These are phyloP conservation scores for Trichosporon faecale DNA, from an alignment of 1,284 basidiomycete genomes.

Conservation along the genomic window DNA sequence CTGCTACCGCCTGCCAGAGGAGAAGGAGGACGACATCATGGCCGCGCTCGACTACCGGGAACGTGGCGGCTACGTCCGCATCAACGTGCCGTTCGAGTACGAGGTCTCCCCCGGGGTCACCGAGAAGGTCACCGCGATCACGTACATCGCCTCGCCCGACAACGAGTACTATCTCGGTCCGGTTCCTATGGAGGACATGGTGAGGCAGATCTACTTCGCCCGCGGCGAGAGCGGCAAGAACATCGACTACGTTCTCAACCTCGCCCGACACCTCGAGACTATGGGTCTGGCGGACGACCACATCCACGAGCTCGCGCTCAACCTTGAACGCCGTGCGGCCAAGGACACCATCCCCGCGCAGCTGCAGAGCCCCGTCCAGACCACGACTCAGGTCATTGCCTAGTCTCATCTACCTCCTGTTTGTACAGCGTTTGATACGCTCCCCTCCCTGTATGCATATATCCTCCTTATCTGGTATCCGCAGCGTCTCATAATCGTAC, in stretches of 20 bases:
- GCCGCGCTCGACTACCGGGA: slow-evolving; percentile 27
- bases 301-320: slow-evolving; percentile 16
- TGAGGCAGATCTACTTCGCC: slow-evolving; percentile 16
- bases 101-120: neutral
- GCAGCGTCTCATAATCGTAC: neutral
- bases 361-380: neutral
- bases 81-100: slow-evolving; percentile 19
- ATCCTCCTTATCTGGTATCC: neutral
- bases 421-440: neutral
- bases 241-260: slow-evolving; percentile 24
- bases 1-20: slow-evolving; percentile 17
- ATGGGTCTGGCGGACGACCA: slow-evolving; percentile 25
- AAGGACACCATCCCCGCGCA: neutral
- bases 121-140: slow-evolving; percentile 10
- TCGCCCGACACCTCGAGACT: slow-evolving; percentile 16
- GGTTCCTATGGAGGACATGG: slow-evolving; percentile 13
- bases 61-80: slow-evolving; percentile 24
- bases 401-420: neutral
- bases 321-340: slow-evolving; percentile 9
- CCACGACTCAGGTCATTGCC: slow-evolving; percentile 1
- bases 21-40: slow-evolving; percentile 21
- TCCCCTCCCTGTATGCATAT: neutral
- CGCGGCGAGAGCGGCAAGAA: slow-evolving; percentile 16
- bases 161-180: slow-evolving; percentile 25
- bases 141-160: slow-evolving; percentile 23